Base-by-base conservation (phyloP, 2,329 filamentous ascomycete genomes). In the Dryadomyces quercus-mongolicae region DNA sequence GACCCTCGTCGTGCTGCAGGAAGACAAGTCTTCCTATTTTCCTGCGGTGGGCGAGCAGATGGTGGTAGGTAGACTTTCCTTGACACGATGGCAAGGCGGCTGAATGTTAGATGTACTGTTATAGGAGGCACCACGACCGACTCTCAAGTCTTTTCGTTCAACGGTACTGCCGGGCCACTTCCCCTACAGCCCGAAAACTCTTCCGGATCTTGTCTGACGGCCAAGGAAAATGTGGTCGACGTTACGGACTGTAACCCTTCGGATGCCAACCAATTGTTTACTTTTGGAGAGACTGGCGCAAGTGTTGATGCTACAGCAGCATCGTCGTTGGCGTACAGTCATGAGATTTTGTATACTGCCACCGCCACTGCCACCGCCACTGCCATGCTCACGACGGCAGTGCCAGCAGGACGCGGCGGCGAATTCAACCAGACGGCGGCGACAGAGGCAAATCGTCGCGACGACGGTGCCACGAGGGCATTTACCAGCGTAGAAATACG, bases 31-130 rank as follows among this genome's bases (percentile, higher is more conserved):
- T 60, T 75, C 38, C 68, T 82, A 22, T 82, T 81, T 60, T 78
- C 78, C 12, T 82, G 78, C 57, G 78, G 78, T 51, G 78, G 78
- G 16, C 70, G 77, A 43, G 77, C 77, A 20, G 78, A 77, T 56
- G 78, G 78, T 47, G 65, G 66, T 70, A 58, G 54, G 65, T 62
- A 5, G 7, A 51, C 12, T 38, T 2, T 6, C 34, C 13, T 16
- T 16, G n/a, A 21, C 21, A 12, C 4, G 22, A 22, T 45, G 5
- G 9, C 16, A 45, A 8, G 20, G 10, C 7, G 25, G 15, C 44
- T 46, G n/a, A 31, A 49, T 22, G 18, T 18, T 40, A 1, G 13
- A 12, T n/a, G 8, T 6, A n/a, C 13, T 25, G n/a, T 10, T 25
- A 2, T 54, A 70, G 69, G 71, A 20, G 77, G 77, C 15, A 58